Evolutionary conservation across 164 flowering plant genomes (phyloP), one percentile per base, ranked within the genome.

Genomic region (Chimonanthus salicifolius): DNA sequence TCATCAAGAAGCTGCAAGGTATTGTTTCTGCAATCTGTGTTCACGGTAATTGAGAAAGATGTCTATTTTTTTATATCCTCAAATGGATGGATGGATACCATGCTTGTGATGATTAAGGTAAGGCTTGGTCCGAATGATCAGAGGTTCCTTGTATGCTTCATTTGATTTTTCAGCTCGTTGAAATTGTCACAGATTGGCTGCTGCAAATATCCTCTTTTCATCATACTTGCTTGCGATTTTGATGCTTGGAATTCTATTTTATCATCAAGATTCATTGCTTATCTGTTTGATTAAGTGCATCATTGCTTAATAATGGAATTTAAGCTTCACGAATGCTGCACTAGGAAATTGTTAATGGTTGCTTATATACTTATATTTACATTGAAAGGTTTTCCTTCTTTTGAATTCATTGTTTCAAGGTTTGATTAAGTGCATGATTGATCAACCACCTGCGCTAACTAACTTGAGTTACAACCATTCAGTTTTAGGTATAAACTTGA

Each of bases 1-100:
- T 67, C 71, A n/a, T 67, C 47, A 18, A 48, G 46, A 49, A 54
- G 45, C 75, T 74, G 2, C 70, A 54, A 67, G 71, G 75, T 74
- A 44, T 45, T 67, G 7, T 33, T 15, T 51, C 69, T 43, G 7
- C 44, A 4, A 3, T 9, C 1, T 46, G 15, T 44, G 44, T 20
- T 20, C 21, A 20, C 21, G 21, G 21, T 20, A 20, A 43, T 72
- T 11, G 21, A 47, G 13, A 33, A 5, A 1, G 18, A 54, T 54
- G 15, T 13, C 3, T 54, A 4, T 13, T 33, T 10, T 5, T 66
- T 46, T 66, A 10, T 65, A 43, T 50, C 8, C 18, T n/a, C 15
- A 1, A 7, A 48, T 47, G 16, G 47, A 45, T 64, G 21, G 58
- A n/a, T 46, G 13, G 48, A 51, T 71, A 58, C n/a, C 11, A 44